phyloP scores from a whole-genome alignment of 1,284 basidiomycete genomes.

The Puccinia coronata region DNA sequence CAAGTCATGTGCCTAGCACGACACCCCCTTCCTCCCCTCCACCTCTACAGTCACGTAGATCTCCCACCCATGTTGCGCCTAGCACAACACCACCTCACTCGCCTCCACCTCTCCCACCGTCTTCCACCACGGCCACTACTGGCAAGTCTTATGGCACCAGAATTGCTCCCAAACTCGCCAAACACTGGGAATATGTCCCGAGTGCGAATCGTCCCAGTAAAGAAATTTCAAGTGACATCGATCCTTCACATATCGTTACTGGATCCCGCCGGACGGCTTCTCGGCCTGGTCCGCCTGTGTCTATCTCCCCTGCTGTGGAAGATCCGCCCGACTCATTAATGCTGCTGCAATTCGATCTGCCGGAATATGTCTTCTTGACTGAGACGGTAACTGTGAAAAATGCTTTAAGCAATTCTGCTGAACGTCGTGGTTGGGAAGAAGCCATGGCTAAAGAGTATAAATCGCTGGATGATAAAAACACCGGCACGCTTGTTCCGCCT shows the following conservation, averaged over 20 bases:
- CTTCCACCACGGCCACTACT: too few relatives aligned
- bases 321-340: neutral
- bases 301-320: neutral
- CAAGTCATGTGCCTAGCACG: too few relatives aligned
- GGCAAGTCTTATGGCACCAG: neutral
- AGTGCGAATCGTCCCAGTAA: neutral
- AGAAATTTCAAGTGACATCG: neutral
- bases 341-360: too few relatives aligned
- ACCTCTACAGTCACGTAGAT: too few relatives aligned
- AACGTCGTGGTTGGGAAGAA: neutral
- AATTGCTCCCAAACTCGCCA: neutral
- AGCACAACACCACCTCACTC: too few relatives aligned
- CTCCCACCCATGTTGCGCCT: too few relatives aligned
- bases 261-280: neutral
- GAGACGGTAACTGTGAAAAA: too few relatives aligned
- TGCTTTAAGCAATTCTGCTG: too few relatives aligned
- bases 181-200: too few relatives aligned
- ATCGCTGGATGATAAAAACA: neutral
- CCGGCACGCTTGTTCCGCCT: neutral
- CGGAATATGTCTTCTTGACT: too few relatives aligned
- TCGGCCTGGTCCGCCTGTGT: neutral
- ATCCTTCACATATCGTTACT: neutral
- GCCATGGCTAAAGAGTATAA: slow-evolving; percentile 19
- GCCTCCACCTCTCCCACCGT: too few relatives aligned
- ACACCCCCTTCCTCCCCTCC: too few relatives aligned